Conservation (phyloP, 805 yeast genomes). For the Metschnikowia sp. region DNA sequence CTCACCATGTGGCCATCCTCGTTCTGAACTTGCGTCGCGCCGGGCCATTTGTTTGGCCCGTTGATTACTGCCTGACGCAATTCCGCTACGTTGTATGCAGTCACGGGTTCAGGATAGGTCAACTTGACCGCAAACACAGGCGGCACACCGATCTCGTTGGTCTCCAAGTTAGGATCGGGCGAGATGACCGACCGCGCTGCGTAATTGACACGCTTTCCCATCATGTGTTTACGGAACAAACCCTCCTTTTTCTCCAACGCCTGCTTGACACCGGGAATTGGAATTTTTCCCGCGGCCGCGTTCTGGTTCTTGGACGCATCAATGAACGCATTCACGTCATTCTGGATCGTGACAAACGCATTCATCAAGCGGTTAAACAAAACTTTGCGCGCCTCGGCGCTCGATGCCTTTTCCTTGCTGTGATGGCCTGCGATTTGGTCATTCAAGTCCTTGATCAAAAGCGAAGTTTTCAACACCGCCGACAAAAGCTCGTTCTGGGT, state of each 20-base stretch:
- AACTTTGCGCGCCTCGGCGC: constrained; percentile 67
- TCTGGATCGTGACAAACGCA: constrained; percentile 90
- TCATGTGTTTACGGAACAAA: constrained; percentile 96
- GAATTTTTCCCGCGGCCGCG: constrained; percentile 60
- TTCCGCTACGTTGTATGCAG: constrained; percentile 84
- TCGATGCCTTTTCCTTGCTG: constrained; percentile 46
- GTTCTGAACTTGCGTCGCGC: constrained; percentile 92
- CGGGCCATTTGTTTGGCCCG: constrained; percentile 99
- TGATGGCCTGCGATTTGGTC: constrained; percentile 67
- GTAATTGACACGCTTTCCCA: constrained; percentile 99
- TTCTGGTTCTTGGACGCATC: constrained; percentile 89
- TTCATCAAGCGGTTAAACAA: constrained; percentile 90
- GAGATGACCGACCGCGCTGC: constrained; percentile 99
- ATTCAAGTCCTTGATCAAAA: constrained; percentile 83
- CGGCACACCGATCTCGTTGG: constrained; percentile 97
- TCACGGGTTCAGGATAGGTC: constrained; percentile 98
- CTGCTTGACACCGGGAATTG: constrained; percentile 95
- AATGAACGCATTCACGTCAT: constrained; percentile 89
- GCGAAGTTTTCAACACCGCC: constrained; percentile 72
- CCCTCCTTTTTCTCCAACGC: constrained; percentile 98
- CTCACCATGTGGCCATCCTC: constrained; percentile 88
- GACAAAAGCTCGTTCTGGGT: constrained; percentile 86
- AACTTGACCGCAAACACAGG: constrained; percentile 95
- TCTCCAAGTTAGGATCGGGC: constrained; percentile 97
- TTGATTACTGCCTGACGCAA: constrained; percentile 92